Evolutionary conservation across 2,329 filamentous ascomycete genomes (phyloP).

Genomic region (Trichoderma hamatum): DNA sequence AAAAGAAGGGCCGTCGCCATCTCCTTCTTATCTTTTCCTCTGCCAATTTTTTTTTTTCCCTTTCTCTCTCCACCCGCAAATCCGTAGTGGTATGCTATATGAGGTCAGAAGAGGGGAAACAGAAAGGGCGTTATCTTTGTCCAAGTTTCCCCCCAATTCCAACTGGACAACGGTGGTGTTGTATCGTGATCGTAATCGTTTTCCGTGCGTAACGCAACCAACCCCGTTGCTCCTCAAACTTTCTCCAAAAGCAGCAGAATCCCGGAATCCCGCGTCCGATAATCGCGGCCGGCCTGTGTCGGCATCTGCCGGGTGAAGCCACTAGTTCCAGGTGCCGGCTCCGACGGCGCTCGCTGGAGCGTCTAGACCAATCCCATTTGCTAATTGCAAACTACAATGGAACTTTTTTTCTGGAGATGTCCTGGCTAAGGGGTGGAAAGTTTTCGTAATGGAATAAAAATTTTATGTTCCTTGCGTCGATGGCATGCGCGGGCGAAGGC

Average conservation of each 20-base stretch:
- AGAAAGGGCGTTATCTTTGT: background rate
- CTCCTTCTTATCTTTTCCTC: constrained; percentile 1
- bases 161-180: background rate
- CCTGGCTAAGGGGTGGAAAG: background rate
- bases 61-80: background rate
- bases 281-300: constrained; percentile 25
- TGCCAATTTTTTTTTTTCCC: background rate
- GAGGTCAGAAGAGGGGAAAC: background rate
- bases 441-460: constrained; percentile 17
- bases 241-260: background rate
- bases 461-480: background rate
- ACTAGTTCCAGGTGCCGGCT: constrained; percentile 3
- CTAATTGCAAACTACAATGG: background rate
- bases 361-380: constrained; percentile 1
- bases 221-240: background rate
- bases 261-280: constrained; percentile 20
- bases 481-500: too few relatives aligned
- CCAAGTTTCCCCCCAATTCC: background rate
- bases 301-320: constrained; percentile 23
- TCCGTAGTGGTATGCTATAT: background rate
- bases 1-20: background rate
- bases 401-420: background rate
- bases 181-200: background rate
- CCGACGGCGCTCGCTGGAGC: constrained; percentile 6
- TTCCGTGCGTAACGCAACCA: too few relatives aligned